Percentiles rank a stretch among this genome's conserved stretches.
Conservation (phyloP, 1,284 basidiomycete genomes). For the Trametes pubescens region DNA sequence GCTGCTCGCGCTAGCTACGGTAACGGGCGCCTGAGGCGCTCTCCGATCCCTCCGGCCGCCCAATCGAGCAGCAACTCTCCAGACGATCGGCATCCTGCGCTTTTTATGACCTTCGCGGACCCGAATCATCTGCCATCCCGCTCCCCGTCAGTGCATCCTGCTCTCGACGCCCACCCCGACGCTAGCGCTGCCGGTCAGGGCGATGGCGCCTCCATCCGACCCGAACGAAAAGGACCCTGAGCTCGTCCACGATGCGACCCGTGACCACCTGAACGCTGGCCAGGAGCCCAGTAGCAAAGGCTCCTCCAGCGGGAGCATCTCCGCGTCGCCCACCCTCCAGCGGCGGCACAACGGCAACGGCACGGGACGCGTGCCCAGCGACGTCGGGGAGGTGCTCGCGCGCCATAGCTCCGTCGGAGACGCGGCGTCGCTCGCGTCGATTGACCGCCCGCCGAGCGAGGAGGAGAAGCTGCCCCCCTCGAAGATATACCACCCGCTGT, state of each 20-base stretch:
- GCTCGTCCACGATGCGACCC: conserved; percentile 9
- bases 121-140: not conserved
- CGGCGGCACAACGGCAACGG: conserved; percentile 10
- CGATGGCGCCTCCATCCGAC: conserved; percentile 12
- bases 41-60: not conserved
- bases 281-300: not conserved
- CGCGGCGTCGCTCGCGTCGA: conserved; percentile 54
- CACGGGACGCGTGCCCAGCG: conserved; percentile 28
- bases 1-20: not conserved
- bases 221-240: conserved; percentile 11
- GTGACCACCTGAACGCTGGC: conserved; percentile 2
- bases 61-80: not conserved
- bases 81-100: not conserved
- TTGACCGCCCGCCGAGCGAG: conserved; percentile 60
- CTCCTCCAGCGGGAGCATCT: conserved; percentile 14
- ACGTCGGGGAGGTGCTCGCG: conserved; percentile 46
- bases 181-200: conserved; percentile 8
- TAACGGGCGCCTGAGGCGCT: not conserved
- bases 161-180: conserved; percentile 13
- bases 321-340: conserved; percentile 6
- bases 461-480: conserved; percentile 50
- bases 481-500: conserved; percentile 65
- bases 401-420: conserved; percentile 46
- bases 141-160: conserved; percentile 4
- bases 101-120: conserved; percentile 5